A percentile compares a stretch with the other conserved stretches of the same genome.
Conservation (phyloP, 352 stramenopile genomes). For the Phytophthora pini region DNA sequence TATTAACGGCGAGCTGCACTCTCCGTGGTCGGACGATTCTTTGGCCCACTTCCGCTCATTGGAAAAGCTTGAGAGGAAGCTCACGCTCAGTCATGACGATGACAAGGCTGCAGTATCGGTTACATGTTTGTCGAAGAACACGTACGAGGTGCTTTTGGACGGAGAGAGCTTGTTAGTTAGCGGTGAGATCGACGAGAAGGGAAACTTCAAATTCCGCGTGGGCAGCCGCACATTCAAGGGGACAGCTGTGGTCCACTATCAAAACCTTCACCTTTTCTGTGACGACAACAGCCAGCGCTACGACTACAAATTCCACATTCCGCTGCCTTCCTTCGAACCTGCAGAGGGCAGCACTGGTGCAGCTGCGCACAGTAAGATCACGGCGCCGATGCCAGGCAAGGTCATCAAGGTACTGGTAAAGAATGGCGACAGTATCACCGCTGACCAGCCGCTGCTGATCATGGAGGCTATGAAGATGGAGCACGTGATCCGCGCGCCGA, state of each 20-base stretch:
- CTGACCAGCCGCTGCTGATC: conserved; percentile 93
- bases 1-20: conserved; percentile 53
- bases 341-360: conserved; percentile 27
- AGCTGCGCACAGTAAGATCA: conserved; percentile 58
- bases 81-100: conserved; percentile 59
- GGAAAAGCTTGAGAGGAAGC: conserved; percentile 56
- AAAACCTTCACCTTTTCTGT: conserved; percentile 81
- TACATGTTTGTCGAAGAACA: conserved; percentile 46
- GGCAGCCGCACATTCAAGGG: conserved; percentile 69
- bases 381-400: conserved; percentile 96
- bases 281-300: conserved; percentile 76
- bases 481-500: conserved; percentile 78
- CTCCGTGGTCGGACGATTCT: conserved; percentile 61
- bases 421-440: conserved; percentile 86
- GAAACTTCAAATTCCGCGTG: conserved; percentile 77
- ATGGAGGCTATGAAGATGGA: conserved; percentile 99
- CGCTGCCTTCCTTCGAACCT: conserved; percentile 57
- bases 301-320: conserved; percentile 86
- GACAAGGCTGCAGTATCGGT: conserved; percentile 46
- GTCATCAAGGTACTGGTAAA: conserved; percentile 92
- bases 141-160: conserved; percentile 51
- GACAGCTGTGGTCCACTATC: conserved; percentile 69
- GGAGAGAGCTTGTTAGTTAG: conserved; percentile 36
- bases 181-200: conserved; percentile 42
- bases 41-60: conserved; percentile 71